A percentile compares a stretch with the other conserved stretches of the same genome.
Conservation (phyloP, 768 basidiomycete species). For the Lactarius sanguifluus region DNA sequence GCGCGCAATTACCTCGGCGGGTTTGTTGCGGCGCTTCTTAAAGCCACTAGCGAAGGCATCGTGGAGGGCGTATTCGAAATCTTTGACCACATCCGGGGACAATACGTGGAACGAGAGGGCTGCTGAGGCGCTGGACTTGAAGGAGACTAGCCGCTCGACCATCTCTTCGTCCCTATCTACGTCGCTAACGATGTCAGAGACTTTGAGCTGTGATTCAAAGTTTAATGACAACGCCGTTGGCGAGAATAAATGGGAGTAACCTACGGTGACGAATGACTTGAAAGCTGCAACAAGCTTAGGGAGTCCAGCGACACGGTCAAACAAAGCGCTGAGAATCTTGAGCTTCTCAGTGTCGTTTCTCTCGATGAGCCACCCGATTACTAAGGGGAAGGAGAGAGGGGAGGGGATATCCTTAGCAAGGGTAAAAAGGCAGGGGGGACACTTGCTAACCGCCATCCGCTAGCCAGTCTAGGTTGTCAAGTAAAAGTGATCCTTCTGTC, state of each 20-base stretch:
- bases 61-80: conserved; percentile 64
- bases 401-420: not conserved
- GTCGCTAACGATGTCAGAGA: conserved; percentile 67
- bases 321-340: conserved; percentile 56
- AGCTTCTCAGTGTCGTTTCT: conserved; percentile 46
- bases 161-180: conserved; percentile 65
- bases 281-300: conserved; percentile 60
- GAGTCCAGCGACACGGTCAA: conserved; percentile 55
- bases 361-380: conserved; percentile 53
- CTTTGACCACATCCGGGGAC: conserved; percentile 37
- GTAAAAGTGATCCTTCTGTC: conserved; percentile 54
- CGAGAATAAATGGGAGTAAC: conserved; percentile 1
- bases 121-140: conserved; percentile 59
- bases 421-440: too few species aligned
- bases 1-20: conserved; percentile 92
- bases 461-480: conserved; percentile 45
- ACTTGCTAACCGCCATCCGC: conserved; percentile 40
- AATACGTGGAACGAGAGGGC: conserved; percentile 54
- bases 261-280: conserved; percentile 58
- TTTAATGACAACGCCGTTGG: not conserved
- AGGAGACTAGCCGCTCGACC: conserved; percentile 68
- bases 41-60: conserved; percentile 77
- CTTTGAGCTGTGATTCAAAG: conserved; percentile 45
- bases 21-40: conserved; percentile 73
- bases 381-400: conserved; percentile 36